These are phyloP conservation scores for Rhizophagus sp. DNA, from an alignment of 192 early-diverging fungal species.

Conservation along the genomic window DNA sequence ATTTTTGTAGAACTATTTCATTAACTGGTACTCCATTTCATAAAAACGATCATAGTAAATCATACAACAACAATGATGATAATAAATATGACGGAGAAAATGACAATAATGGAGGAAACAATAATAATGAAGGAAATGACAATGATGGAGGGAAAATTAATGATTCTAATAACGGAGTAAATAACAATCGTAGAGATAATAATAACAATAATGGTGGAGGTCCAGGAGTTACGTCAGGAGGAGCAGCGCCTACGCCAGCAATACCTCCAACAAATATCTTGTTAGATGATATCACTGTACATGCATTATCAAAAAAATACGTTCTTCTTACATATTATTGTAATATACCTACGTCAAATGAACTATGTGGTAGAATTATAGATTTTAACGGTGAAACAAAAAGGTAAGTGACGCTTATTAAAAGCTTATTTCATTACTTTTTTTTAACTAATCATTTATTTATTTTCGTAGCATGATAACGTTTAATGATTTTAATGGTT, in stretches of 20 bases:
- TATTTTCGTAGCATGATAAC: background rate
- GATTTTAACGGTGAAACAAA: background rate
- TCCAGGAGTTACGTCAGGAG: no score
- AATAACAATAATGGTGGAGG: background rate
- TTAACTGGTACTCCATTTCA: background rate
- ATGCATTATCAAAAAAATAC: background rate
- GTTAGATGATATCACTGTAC: background rate
- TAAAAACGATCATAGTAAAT: no score
- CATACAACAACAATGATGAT: no score
- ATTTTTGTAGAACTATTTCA: background rate
- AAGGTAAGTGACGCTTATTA: background rate
- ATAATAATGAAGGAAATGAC: no score
- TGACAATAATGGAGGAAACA: no score
- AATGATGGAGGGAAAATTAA: no score
- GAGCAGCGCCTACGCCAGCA: no score
- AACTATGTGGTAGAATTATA: background rate
- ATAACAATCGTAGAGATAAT: background rate
- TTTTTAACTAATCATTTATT: no score
- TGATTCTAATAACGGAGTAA: background rate
- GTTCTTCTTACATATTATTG: background rate
- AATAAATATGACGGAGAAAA: no score
- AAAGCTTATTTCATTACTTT: background rate
- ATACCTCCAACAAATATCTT: background rate
- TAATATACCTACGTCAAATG: background rate
- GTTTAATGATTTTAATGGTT: background rate